phyloP scores from a whole-genome alignment of 2,329 filamentous ascomycete species.

The Alternaria ethzedia region DNA sequence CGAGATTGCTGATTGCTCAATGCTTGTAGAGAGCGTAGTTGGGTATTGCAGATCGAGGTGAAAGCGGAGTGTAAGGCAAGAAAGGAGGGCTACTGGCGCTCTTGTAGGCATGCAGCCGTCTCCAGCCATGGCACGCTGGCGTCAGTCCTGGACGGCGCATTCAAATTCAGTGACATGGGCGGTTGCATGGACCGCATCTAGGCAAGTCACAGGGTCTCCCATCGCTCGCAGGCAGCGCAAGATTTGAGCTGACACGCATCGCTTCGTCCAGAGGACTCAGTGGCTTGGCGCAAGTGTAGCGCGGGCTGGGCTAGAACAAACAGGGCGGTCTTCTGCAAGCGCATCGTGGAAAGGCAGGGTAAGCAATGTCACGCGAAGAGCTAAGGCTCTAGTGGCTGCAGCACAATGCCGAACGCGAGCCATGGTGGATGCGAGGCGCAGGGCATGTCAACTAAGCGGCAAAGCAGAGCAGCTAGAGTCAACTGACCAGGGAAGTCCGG shows the following conservation, averaged over 20 bases:
- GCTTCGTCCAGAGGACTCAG: conserved; percentile 21
- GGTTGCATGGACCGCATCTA: conserved; percentile 34
- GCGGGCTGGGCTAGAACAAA: conserved; percentile 23
- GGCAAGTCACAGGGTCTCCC: conserved; percentile 36
- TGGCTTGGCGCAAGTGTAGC: conserved; percentile 28
- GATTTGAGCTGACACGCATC: conserved; percentile 41
- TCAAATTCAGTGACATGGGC: conserved; percentile 25
- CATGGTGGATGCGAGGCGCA: conserved; percentile 14
- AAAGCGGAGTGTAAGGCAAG: conserved; percentile 2
- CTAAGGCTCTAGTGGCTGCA: conserved; percentile 29
- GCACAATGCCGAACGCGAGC: conserved; percentile 16
- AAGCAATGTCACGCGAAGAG: conserved; percentile 23
- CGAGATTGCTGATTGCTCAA: conserved; percentile 1
- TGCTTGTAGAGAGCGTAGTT: background rate
- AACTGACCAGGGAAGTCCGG: conserved; percentile 10
- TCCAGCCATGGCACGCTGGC: conserved; percentile 15
- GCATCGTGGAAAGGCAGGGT: conserved; percentile 23
- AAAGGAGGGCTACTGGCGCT: conserved; percentile 23
- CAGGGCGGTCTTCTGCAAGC: conserved; percentile 15
- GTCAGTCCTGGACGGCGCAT: conserved; percentile 19
- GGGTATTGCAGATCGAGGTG: conserved; percentile 1
- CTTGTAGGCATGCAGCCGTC: conserved; percentile 31
- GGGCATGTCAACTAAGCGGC: background rate
- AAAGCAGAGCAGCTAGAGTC: conserved; percentile 3
- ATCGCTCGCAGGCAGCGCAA: conserved; percentile 27